Conservation (phyloP, 2,329 filamentous ascomycete species). For the Ophiostoma sp. region DNA sequence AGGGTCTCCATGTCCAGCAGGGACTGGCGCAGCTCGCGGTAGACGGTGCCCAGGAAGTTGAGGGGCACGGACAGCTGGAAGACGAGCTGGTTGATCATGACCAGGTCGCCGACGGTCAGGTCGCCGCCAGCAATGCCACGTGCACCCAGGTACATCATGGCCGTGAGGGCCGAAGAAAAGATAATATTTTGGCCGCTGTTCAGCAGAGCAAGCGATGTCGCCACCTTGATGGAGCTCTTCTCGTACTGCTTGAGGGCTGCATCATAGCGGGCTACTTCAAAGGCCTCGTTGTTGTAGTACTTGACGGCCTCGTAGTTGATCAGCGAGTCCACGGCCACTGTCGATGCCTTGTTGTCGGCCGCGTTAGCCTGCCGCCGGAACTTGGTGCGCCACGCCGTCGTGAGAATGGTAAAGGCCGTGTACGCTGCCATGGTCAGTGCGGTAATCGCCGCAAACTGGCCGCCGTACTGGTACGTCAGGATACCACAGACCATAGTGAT, state of each 20-base stretch:
- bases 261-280: slow-evolving; percentile 87
- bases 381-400: slow-evolving; percentile 94
- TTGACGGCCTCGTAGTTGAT: slow-evolving; percentile 99
- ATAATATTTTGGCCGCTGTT: slow-evolving; percentile 97
- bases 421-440: slow-evolving; percentile 87
- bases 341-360: slow-evolving; percentile 91
- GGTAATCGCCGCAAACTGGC: slow-evolving; percentile 86
- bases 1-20: slow-evolving; percentile 97
- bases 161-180: slow-evolving; percentile 86
- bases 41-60: slow-evolving; percentile 97
- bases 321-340: slow-evolving; percentile 89
- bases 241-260: slow-evolving; percentile 81
- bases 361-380: slow-evolving; percentile 93
- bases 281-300: slow-evolving; percentile 98
- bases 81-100: slow-evolving; percentile 98
- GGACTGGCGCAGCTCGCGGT: slow-evolving; percentile 89
- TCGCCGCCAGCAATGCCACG: slow-evolving; percentile 76
- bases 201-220: slow-evolving; percentile 84
- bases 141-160: slow-evolving; percentile 97
- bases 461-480: slow-evolving; percentile 90
- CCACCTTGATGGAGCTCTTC: slow-evolving; percentile 91
- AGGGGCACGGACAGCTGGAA: slow-evolving; percentile 96
- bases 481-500: slow-evolving; percentile 96
- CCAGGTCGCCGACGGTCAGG: slow-evolving; percentile 88
- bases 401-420: slow-evolving; percentile 93